A percentile compares a stretch with the other conserved stretches of the same genome.
These are phyloP conservation scores for Gracilaria vermiculophylla DNA, from an alignment of 23 red algal species.

Conservation along the genomic window DNA sequence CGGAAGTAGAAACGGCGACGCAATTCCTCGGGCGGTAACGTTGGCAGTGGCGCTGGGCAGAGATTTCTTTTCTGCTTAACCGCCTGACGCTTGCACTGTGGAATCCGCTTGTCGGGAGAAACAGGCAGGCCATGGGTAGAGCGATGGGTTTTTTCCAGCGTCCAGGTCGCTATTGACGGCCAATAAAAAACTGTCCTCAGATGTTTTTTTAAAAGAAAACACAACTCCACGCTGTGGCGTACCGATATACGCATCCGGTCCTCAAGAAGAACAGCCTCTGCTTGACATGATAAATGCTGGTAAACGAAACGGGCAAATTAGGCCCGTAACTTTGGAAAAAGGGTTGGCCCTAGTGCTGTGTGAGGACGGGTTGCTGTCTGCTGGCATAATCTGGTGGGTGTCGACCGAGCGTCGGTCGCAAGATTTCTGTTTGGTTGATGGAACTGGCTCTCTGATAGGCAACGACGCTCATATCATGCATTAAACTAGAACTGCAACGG, in stretches of 20 bases:
- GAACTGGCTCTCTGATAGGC: not conserved
- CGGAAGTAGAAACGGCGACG: constrained; percentile 68
- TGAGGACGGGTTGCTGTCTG: constrained; percentile 13
- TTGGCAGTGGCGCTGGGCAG: constrained; percentile 48
- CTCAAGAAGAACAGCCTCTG: constrained; percentile 79
- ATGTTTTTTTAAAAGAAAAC: not conserved
- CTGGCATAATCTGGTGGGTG: not conserved
- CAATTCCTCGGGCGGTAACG: constrained; percentile 17
- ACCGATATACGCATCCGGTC: constrained; percentile 88
- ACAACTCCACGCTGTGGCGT: constrained; percentile 65
- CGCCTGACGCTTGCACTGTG: constrained; percentile 41
- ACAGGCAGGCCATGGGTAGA: constrained; percentile 45
- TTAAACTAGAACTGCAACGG: constrained; percentile 28
- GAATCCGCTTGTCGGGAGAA: constrained; percentile 87
- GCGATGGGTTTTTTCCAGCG: constrained; percentile 52
- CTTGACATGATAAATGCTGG: constrained; percentile 27
- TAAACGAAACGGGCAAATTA: constrained; percentile 23
- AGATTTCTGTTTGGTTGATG: not conserved
- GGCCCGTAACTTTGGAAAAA: constrained; percentile 46
- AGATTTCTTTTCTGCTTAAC: constrained; percentile 72
- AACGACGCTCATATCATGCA: constrained; percentile 18
- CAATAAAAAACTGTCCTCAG: constrained; percentile 56
- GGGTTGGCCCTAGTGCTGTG: constrained; percentile 40
- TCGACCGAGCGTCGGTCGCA: not conserved
- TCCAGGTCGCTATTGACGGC: constrained; percentile 45